Base-by-base conservation (phyloP, 2,329 filamentous ascomycete genomes). In the Colletotrichum gigasporum region DNA sequence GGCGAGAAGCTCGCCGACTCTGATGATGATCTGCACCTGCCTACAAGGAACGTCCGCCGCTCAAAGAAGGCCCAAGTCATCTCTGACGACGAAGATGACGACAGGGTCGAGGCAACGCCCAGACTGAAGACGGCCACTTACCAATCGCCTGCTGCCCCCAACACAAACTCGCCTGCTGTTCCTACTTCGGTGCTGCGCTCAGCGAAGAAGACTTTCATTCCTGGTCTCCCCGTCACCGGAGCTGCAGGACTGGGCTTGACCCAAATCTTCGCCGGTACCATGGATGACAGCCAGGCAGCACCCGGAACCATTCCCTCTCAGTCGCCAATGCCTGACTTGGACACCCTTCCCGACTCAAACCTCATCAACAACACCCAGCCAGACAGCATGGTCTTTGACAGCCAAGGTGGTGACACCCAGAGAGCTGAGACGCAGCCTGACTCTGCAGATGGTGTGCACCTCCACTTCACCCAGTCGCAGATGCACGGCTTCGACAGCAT, bases 201-300 rank as follows among this genome's bases (percentile, higher is more conserved):
- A 4, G 88, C 88, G 2, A 89, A 85, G 63, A 91, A 91, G 76
- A 85, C 81, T 0, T 90, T 91, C 69, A 91, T 93, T 62, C 91
- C 90, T 3, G 90, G 89, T 2, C 78, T 93, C 18, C 86, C 89
- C 2, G 82, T 90, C 4, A 76, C 83, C 20, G 85, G 83, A 0
- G 83, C 87, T 20, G 88, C 87, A 34, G 88, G 88, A 3, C 79
- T 97, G 41, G 91, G 93, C 9, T 83, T 97, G 44, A 96, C 93
- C 0, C 94, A 97, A 71, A 95, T 96, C 67, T 97, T 97, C 73
- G 92, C 91, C 5, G 93, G 93, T 11, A 97, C 94, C 1, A 91
- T 97, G 88, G 93, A 92, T 48, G 88, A 82, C 74, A 87, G 83
- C 69, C 84, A 87, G 69, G 70, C 69, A 57, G 70, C 69, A 16